phyloP scores from a whole-genome alignment of 495 filamentous ascomycete species.

The Talaromyces ruber region DNA sequence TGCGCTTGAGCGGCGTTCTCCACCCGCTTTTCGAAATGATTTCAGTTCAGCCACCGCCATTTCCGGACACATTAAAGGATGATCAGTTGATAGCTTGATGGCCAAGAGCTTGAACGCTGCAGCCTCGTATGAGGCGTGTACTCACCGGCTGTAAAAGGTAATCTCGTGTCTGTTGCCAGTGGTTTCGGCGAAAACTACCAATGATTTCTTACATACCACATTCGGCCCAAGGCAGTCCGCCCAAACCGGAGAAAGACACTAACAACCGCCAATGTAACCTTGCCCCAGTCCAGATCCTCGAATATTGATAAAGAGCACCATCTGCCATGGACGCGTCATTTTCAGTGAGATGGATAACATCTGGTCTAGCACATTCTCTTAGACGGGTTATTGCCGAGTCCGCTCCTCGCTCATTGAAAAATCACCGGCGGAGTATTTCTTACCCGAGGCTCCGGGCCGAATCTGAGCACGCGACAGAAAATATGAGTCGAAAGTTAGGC shows the following conservation, averaged over 20 bases:
- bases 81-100: background rate
- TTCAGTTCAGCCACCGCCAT: background rate
- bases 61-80: background rate
- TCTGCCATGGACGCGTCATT: background rate
- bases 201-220: background rate
- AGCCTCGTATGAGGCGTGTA: too few relatives aligned
- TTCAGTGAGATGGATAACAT: background rate
- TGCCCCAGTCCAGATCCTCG: too few relatives aligned
- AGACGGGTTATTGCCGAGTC: too few relatives aligned
- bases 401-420: too few relatives aligned
- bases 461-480: too few relatives aligned
- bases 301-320: too few relatives aligned
- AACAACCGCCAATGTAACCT: background rate
- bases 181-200: too few relatives aligned
- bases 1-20: background rate
- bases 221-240: background rate
- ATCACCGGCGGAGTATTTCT: too few relatives aligned
- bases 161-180: too few relatives aligned
- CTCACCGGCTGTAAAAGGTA: background rate
- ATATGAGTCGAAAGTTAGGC: too few relatives aligned
- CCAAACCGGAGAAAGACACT: background rate
- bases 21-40: background rate
- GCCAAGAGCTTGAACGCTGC: background rate
- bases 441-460: too few relatives aligned
- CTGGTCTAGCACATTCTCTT: too few relatives aligned